Evolutionary conservation across 2,329 filamentous ascomycete genomes (phyloP), one percentile per base, ranked within the genome.

Genomic region (Epichloe gansuensis): DNA sequence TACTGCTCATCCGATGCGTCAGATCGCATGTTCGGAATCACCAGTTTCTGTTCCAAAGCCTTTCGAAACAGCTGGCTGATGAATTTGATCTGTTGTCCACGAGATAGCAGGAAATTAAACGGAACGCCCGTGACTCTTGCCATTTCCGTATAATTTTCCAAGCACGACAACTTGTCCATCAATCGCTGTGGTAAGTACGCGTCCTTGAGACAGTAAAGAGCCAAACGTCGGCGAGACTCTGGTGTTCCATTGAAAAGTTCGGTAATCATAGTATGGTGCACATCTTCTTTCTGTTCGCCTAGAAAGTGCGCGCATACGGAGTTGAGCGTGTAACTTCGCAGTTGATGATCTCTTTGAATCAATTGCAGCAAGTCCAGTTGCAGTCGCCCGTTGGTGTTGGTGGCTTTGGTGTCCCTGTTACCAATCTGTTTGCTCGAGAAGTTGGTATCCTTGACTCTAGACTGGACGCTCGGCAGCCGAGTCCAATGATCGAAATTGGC

Each of bases 71-170:
- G 75, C 65, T 98, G 93, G 66, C 90, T 97, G 71, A 98, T 81
- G 70, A 98, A 98, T 63, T 95, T 95, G 65, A 98, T 84, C 68
- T 98, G 94, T 66, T 98, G 93, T 44, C 93, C 93, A 63, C 90
- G 83, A 25, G 93, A 82, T 2, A 98, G 77, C 44, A 98, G 77
- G 63, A 85, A 95, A 64, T 95, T 97, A 74, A 98, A 98, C 0
- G 93, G 93, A 4, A 98, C 91, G 60, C 93, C 93, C 27, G 94
- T 98, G 69, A 98, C 93, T 80, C 93, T 93, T 53, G 93, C 91
- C 93, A 98, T 98, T 71, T 98, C 93, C 0, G 93, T 97, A 63
- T 97, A 97, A 66, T 98, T 98, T 69, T 95, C 87, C n/a, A 98
- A 75, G 69, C 93, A 97, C 64, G 95, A 97, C 27, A 98, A 75